Evolutionary conservation across 2,329 filamentous ascomycete species (phyloP).

Genomic region (Eurotiales sp.): DNA sequence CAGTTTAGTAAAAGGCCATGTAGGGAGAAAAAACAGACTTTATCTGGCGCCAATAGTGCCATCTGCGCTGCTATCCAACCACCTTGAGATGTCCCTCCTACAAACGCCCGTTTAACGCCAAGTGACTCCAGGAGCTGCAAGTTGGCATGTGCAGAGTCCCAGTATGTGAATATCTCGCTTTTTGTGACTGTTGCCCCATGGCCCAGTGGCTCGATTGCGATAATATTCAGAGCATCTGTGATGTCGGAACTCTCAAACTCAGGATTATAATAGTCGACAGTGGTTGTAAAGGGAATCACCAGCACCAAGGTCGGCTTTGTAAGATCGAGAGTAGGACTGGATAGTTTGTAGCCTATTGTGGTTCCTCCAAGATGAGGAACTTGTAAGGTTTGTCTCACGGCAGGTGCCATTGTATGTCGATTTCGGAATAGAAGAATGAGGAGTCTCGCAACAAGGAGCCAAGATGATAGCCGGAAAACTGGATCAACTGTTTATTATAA

Average conservation of each 20-base stretch:
- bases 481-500: too few species aligned
- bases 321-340: constrained; percentile 32
- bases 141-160: constrained; percentile 49
- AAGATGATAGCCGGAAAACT: too few species aligned
- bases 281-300: constrained; percentile 47
- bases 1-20: too few species aligned
- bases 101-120: constrained; percentile 38
- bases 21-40: constrained; percentile 22
- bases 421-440: background rate
- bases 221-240: constrained; percentile 39
- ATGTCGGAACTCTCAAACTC: constrained; percentile 32
- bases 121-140: constrained; percentile 49
- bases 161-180: constrained; percentile 46
- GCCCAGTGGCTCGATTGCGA: constrained; percentile 49
- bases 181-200: constrained; percentile 44
- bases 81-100: constrained; percentile 47
- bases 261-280: constrained; percentile 36
- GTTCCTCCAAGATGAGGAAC: constrained; percentile 47
- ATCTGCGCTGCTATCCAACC: constrained; percentile 50
- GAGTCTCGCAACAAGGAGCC: too few species aligned
- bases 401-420: background rate
- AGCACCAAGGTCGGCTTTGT: constrained; percentile 48
- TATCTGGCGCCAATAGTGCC: constrained; percentile 45
- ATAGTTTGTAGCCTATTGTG: constrained; percentile 42
- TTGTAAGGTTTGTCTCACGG: constrained; percentile 23